phyloP scores from a whole-genome alignment of 495 filamentous ascomycete genomes.

The Penicillium herquei region DNA sequence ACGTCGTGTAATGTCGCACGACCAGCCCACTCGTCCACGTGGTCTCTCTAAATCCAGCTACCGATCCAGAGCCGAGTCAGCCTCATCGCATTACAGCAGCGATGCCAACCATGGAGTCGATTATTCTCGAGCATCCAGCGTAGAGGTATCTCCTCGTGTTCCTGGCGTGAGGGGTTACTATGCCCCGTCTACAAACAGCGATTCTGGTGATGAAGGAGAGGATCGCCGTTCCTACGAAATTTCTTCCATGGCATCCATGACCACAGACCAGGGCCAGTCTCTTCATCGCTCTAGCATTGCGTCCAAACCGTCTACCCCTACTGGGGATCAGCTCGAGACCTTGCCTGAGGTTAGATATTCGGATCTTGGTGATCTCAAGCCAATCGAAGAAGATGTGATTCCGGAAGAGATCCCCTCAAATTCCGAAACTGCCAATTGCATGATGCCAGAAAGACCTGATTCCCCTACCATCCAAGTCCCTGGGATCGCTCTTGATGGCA shows the following conservation, averaged over 20 bases:
- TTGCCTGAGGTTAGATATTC: slow-evolving; percentile 44
- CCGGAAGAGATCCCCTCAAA: slow-evolving; percentile 6
- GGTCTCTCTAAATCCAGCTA: slow-evolving; percentile 43
- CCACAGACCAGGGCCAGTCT: slow-evolving; percentile 31
- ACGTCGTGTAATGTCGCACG: slow-evolving; percentile 28
- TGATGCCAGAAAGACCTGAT: slow-evolving; percentile 52
- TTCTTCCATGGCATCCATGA: slow-evolving; percentile 25
- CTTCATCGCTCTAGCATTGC: slow-evolving; percentile 27
- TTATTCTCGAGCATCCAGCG: slow-evolving; percentile 24
- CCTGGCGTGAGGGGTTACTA: slow-evolving; percentile 40
- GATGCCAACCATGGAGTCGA: slow-evolving; percentile 31
- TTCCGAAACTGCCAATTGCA: slow-evolving; percentile 6
- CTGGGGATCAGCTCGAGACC: slow-evolving; percentile 28
- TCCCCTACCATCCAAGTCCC: slow-evolving; percentile 71
- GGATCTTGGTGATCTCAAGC: slow-evolving; percentile 43
- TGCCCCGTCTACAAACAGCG: slow-evolving; percentile 41
- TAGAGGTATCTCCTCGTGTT: slow-evolving; percentile 32
- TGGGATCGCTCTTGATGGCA: slow-evolving; percentile 61
- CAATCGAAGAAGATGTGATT: slow-evolving; percentile 38
- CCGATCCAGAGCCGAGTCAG: slow-evolving; percentile 45
- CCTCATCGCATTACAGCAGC: slow-evolving; percentile 44
- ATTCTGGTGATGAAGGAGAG: slow-evolving; percentile 42
- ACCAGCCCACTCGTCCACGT: slow-evolving; percentile 31
- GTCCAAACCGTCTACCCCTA: slow-evolving; percentile 30
- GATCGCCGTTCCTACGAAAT: slow-evolving; percentile 22